Conservation (phyloP, 805 yeast genomes). For the Tetrapisispora nanseiensis region DNA sequence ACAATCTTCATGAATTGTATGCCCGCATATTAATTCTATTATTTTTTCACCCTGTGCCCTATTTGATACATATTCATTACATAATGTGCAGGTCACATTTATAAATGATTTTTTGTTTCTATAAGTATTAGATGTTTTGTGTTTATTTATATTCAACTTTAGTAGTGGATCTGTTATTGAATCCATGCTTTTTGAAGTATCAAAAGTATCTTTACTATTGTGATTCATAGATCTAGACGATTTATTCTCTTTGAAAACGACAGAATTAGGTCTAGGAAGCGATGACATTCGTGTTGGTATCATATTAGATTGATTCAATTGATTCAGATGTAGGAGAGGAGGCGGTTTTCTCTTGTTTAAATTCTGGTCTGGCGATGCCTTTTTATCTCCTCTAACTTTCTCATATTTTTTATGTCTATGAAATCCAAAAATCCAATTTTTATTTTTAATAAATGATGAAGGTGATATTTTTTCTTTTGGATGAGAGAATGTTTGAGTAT, state of each 20-base stretch:
- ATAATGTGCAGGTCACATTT: constrained; percentile 30
- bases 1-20: constrained; percentile 51
- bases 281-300: constrained; percentile 22
- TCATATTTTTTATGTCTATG: background rate
- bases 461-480: constrained; percentile 6
- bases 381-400: background rate
- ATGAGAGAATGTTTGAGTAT: background rate
- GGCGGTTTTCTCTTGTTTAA: background rate
- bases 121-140: background rate
- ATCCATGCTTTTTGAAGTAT: background rate
- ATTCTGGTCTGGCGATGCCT: background rate
- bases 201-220: background rate
- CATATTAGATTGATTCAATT: background rate
- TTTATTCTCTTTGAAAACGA: background rate
- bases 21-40: constrained; percentile 44
- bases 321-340: background rate
- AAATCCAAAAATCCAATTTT: constrained; percentile 14
- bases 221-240: background rate
- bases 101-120: constrained; percentile 20
- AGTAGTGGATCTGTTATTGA: background rate
- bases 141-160: background rate
- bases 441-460: constrained; percentile 14
- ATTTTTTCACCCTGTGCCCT: constrained; percentile 38
- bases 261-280: constrained; percentile 20
- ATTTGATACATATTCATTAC: constrained; percentile 41